phyloP scores from a whole-genome alignment of 2,329 filamentous ascomycete genomes.

The Exophiala xenobiotica region DNA sequence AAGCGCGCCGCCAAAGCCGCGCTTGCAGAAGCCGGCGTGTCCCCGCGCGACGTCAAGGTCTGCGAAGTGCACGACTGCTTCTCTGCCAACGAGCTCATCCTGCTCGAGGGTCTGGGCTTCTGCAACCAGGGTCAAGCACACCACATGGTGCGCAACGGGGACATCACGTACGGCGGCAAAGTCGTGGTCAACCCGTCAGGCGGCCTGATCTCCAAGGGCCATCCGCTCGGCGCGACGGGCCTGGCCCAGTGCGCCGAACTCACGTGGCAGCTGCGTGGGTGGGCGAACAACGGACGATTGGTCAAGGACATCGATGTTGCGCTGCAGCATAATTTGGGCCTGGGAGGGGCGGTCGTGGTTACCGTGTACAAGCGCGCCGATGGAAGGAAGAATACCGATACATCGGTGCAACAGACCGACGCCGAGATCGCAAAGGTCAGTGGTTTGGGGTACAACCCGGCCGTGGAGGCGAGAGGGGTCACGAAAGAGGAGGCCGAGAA shows the following conservation, averaged over 20 bases:
- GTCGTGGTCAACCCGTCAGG: slow-evolving; percentile 89
- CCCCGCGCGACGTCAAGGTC: slow-evolving; percentile 69
- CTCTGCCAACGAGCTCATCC: slow-evolving; percentile 89
- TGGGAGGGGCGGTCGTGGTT: slow-evolving; percentile 86
- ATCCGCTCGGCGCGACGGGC: slow-evolving; percentile 88
- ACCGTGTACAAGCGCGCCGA: slow-evolving; percentile 87
- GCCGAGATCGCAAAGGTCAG: slow-evolving; percentile 64
- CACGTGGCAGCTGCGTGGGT: slow-evolving; percentile 94
- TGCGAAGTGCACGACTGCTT: slow-evolving; percentile 98
- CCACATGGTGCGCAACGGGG: slow-evolving; percentile 80
- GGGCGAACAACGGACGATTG: slow-evolving; percentile 81
- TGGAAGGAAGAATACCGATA: slow-evolving; percentile 57
- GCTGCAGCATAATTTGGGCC: slow-evolving; percentile 88
- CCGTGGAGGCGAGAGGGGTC: slow-evolving; percentile 82
- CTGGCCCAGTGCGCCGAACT: slow-evolving; percentile 93
- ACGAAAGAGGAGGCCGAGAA: slow-evolving; percentile 70
- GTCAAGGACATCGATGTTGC: slow-evolving; percentile 67
- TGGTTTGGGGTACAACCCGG: slow-evolving; percentile 85
- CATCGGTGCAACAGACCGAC: slow-evolving; percentile 59
- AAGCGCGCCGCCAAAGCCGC: slow-evolving; percentile 67
- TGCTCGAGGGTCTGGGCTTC: slow-evolving; percentile 81
- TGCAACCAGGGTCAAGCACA: slow-evolving; percentile 79
- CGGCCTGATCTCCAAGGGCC: slow-evolving; percentile 92
- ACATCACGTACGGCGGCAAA: slow-evolving; percentile 85
- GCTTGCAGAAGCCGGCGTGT: slow-evolving; percentile 69